Evolutionary conservation across 2,329 filamentous ascomycete genomes (phyloP).

Genomic region (Paradendryphiella salina): DNA sequence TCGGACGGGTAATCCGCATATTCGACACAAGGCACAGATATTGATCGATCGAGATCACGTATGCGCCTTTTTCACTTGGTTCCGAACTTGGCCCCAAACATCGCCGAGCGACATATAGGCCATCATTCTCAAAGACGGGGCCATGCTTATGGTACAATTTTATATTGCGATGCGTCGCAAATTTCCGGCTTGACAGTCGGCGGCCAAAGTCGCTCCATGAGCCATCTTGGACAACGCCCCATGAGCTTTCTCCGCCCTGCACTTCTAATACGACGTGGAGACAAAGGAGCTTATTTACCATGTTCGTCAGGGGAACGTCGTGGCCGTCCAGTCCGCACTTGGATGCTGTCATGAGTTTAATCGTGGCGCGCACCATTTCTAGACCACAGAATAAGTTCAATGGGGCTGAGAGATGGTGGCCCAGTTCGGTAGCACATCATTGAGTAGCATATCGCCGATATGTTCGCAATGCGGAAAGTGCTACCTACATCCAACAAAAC

Average conservation of each 20-base stretch:
- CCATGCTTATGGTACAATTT: neutral
- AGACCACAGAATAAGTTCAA: neutral
- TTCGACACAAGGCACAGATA: neutral
- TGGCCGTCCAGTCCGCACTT: slow-evolving; percentile 2
- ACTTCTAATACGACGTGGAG: neutral
- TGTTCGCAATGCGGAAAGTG: neutral
- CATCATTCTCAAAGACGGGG: neutral
- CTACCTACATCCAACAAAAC: neutral
- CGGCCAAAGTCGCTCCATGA: too few relatives aligned
- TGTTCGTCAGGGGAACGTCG: neutral
- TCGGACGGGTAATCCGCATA: neutral
- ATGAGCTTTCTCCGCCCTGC: neutral
- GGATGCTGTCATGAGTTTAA: slow-evolving; percentile 16
- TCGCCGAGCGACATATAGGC: neutral
- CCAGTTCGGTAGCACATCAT: slow-evolving; percentile 11
- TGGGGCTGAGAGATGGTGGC: neutral
- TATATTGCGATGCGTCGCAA: too few relatives aligned
- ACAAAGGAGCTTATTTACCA: neutral
- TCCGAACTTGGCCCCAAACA: slow-evolving; percentile 6
- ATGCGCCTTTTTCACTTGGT: slow-evolving; percentile 6
- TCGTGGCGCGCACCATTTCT: slow-evolving; percentile 10
- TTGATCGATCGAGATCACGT: slow-evolving; percentile 13
- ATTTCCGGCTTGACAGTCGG: too few relatives aligned
- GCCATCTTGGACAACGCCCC: neutral
- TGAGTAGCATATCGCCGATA: neutral